Evolutionary conservation across 768 basidiomycete genomes (phyloP).

Genomic region (Serendipita indica): DNA sequence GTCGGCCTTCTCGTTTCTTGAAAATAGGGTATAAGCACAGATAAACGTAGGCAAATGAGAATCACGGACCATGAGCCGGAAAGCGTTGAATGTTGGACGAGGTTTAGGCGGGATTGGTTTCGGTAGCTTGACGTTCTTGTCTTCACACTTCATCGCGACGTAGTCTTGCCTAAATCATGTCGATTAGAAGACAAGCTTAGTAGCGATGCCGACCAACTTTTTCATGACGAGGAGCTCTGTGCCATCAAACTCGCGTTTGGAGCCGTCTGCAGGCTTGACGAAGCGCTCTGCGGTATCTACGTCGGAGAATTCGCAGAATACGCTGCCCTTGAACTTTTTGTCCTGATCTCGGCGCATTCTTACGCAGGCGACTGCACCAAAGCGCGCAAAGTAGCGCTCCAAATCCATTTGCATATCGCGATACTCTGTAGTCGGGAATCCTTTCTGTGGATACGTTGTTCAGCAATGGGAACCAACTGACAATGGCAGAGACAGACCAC

Average conservation of each 20-base stretch:
- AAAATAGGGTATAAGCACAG: not conserved
- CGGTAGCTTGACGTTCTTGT: conserved; percentile 59
- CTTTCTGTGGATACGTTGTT: conserved; percentile 45
- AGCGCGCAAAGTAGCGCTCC: conserved; percentile 67
- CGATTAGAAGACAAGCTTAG: not conserved
- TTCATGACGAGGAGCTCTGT: conserved; percentile 70
- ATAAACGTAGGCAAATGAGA: not conserved
- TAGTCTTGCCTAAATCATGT: conserved; percentile 76
- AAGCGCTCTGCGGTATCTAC: conserved; percentile 55
- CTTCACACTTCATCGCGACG: conserved; percentile 91
- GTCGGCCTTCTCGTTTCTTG: not conserved
- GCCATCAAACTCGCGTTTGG: conserved; percentile 58
- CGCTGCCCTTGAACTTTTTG: conserved; percentile 85
- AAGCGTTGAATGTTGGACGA: not conserved
- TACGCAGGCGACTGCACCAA: conserved; percentile 65
- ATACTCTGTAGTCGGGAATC: conserved; percentile 58
- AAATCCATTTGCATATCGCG: conserved; percentile 52
- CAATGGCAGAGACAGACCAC: conserved; percentile 41
- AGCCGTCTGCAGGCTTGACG: conserved; percentile 57
- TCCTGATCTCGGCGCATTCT: conserved; percentile 75
- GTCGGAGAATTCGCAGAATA: conserved; percentile 82
- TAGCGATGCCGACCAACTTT: conserved; percentile 39
- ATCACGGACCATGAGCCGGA: not conserved
- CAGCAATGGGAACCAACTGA: not conserved
- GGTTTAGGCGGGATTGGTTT: not conserved